Base-by-base conservation (phyloP, 2,329 filamentous ascomycete species). In the Paecilomyces fulvus region DNA sequence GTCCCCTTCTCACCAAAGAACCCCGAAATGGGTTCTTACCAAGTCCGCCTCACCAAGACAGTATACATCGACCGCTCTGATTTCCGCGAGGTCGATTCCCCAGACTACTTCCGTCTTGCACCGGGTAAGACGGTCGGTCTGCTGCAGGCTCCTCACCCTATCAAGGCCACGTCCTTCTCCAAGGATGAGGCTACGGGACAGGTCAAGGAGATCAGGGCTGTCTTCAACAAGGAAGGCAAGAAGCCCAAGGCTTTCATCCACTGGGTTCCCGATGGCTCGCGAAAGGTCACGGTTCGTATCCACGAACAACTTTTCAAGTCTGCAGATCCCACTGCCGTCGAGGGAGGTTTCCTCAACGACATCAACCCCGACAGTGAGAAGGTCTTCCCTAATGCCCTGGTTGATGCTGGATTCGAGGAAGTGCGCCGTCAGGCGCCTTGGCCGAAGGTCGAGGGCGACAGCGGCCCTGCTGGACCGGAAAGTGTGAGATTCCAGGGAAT, bases 401-500 rank as follows among this genome's bases (percentile, higher is more conserved):
- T 96, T 37, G 92, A 97, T 73, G 80, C 82, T 28, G 92, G 92
- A 1, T 88, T 96, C 64, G 83, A 89, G 49, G 89, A 95, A 66
- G 83, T 97, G 30, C 82, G 78, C 63, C 74, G 76, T 49, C 77
- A 85, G 28, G 90, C 89, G 3, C 90, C 90, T 5, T 95, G 90
- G 90, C 90, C 90, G 1, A 86, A 88, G 70, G 83, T 86, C 49
- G 87, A 84, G 5, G 88, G 88, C 10, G 33, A n/a, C 20, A 31
- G 50, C 43, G 48, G 60, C 59, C 8, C 59, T 17, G 37, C 62
- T 10, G 87, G 86, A 1, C 83, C 83, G 23, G 89, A 90, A 74
- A 87, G 81, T 55, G 87, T 96, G 6, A 81, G 92, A 51, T 97
- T 97, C 80, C 92, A 97, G 79, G 92, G 85, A 2, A 85, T 96